Conservation (phyloP, 495 filamentous ascomycete species). For the Aspergillus campestris region DNA sequence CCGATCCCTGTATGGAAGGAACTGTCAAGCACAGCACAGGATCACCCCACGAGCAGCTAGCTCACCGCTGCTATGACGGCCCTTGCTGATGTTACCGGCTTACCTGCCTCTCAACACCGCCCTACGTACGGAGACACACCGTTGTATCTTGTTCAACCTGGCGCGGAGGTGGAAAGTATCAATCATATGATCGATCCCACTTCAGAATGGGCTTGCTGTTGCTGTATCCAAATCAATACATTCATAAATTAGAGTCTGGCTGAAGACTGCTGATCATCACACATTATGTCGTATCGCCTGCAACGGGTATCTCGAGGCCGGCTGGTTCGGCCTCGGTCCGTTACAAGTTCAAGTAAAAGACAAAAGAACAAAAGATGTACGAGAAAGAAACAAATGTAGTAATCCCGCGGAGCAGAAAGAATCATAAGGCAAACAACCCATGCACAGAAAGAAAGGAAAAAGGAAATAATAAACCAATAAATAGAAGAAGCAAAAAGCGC, state of each 20-base stretch:
- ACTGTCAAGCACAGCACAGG: too few species aligned
- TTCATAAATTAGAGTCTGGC: slow-evolving; percentile 11
- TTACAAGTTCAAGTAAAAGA: slow-evolving; percentile 1
- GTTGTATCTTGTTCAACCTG: too few species aligned
- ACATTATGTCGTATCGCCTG: slow-evolving; percentile 20
- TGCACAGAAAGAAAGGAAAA: background rate
- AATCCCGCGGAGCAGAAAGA: background rate
- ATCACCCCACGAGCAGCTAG: too few species aligned
- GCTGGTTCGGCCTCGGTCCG: background rate
- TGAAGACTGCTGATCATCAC: slow-evolving; percentile 19
- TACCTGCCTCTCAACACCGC: too few species aligned
- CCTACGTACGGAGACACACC: too few species aligned
- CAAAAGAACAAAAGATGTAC: background rate
- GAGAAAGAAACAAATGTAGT: too few species aligned
- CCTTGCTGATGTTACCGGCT: too few species aligned
- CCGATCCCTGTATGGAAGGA: too few species aligned
- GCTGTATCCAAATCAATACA: slow-evolving; percentile 13
- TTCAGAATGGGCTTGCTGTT: too few species aligned
- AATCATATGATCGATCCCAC: too few species aligned
- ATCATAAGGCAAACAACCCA: slow-evolving; percentile 1
- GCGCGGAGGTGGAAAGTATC: too few species aligned
- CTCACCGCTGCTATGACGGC: too few species aligned
- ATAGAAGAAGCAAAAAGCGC: slow-evolving; percentile 2
- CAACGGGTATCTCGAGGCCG: slow-evolving; percentile 4
- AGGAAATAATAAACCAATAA: background rate